phyloP scores from a whole-genome alignment of 306 rosid species.

The Castanea sativa region DNA sequence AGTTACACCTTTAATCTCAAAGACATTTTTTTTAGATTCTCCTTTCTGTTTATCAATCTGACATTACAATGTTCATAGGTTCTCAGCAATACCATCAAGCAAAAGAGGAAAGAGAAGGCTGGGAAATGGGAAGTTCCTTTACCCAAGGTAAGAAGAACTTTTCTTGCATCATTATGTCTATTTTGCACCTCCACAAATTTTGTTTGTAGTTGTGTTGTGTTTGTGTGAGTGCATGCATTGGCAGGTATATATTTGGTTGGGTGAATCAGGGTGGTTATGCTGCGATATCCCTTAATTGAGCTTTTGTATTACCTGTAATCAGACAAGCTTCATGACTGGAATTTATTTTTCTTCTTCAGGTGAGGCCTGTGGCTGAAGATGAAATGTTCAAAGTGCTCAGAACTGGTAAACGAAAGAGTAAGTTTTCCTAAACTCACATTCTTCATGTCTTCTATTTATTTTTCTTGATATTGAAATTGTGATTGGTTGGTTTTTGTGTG shows the following conservation, averaged over 20 bases:
- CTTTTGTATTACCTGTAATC: neutral
- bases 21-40: neutral
- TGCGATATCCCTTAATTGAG: neutral
- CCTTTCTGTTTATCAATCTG: constrained; percentile 9
- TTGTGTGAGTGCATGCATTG: no score
- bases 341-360: constrained; percentile 42
- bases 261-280: neutral
- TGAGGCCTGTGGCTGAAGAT: constrained; percentile 93
- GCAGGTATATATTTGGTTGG: neutral
- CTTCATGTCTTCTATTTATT: neutral
- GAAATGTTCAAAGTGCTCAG: constrained; percentile 94
- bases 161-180: neutral
- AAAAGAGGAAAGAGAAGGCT: constrained; percentile 92
- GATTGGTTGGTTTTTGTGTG: neutral
- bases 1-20: neutral
- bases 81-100: constrained; percentile 91
- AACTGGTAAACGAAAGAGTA: constrained; percentile 84
- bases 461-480: neutral
- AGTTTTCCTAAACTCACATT: constrained; percentile 18
- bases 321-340: neutral
- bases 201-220: neutral
- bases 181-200: neutral
- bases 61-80: constrained; percentile 38
- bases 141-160: constrained; percentile 58
- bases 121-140: constrained; percentile 98